Conservation (phyloP, 148 eudicot species). For the Pouteria glomerata region DNA sequence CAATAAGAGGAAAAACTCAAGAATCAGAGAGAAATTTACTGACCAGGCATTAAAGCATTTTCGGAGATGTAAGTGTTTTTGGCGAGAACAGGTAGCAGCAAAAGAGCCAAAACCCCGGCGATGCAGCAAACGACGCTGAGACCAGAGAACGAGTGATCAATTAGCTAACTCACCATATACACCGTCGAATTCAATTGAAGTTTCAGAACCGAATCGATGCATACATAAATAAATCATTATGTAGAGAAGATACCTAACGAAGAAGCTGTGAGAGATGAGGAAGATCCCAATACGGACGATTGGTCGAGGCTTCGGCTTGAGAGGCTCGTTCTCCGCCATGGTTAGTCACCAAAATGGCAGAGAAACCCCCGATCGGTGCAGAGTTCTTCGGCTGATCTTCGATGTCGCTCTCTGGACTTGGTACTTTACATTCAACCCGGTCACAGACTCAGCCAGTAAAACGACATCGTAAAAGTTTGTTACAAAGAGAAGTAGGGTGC, state of each 20-base stretch:
- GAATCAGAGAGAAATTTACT: constrained; percentile 11
- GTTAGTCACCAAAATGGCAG: neutral
- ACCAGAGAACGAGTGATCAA: neutral
- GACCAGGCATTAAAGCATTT: constrained; percentile 98
- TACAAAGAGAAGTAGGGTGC: no score
- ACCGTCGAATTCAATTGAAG: neutral
- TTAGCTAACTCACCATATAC: neutral
- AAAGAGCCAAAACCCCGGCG: constrained; percentile 76
- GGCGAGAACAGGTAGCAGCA: constrained; percentile 75
- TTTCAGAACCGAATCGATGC: neutral
- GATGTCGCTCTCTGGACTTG: neutral
- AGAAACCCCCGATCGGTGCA: neutral
- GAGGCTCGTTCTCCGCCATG: constrained; percentile 30
- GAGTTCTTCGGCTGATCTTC: neutral
- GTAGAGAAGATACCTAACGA: constrained; percentile 51
- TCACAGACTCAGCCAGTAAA: neutral
- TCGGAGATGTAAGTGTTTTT: constrained; percentile 87
- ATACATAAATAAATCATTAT: neutral
- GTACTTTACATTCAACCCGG: neutral
- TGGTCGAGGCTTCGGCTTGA: constrained; percentile 57
- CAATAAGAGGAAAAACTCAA: neutral
- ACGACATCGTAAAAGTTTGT: neutral
- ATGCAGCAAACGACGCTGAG: constrained; percentile 62
- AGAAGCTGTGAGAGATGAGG: constrained; percentile 60
- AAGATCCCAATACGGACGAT: constrained; percentile 64